Percentiles rank a stretch among this genome's conserved stretches.
Evolutionary conservation across 306 rosid species (phyloP).

Genomic region (Alnus rubra): DNA sequence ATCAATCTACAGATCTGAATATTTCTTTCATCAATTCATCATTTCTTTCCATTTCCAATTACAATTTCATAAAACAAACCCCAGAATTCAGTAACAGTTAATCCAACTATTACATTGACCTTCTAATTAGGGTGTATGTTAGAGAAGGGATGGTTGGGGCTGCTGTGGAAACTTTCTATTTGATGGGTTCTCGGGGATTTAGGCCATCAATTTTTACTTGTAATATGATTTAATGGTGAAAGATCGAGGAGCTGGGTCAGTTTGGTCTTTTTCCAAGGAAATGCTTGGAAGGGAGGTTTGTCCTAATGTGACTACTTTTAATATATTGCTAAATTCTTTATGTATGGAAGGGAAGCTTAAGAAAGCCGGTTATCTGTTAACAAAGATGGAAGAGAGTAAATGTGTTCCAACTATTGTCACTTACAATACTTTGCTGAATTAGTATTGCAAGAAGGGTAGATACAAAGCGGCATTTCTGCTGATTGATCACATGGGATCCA

Average conservation of each 20-base stretch:
- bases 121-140: slow-evolving; percentile 64
- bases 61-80: too few relatives aligned
- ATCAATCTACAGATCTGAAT: too few relatives aligned
- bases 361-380: slow-evolving; percentile 55
- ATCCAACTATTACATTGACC: slow-evolving; percentile 30
- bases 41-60: too few relatives aligned
- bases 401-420: slow-evolving; percentile 54
- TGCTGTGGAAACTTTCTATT: slow-evolving; percentile 56
- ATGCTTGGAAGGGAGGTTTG: slow-evolving; percentile 55
- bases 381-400: slow-evolving; percentile 65
- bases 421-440: slow-evolving; percentile 70
- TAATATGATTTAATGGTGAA: slow-evolving; percentile 72
- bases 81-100: too few relatives aligned
- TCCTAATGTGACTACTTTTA: slow-evolving; percentile 65
- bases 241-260: slow-evolving; percentile 43
- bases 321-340: slow-evolving; percentile 58
- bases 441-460: slow-evolving; percentile 74
- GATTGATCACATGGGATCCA: slow-evolving; percentile 67
- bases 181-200: slow-evolving; percentile 64
- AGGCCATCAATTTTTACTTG: slow-evolving; percentile 70
- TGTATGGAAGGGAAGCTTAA: slow-evolving; percentile 63
- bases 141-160: slow-evolving; percentile 52
- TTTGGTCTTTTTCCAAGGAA: slow-evolving; percentile 65
- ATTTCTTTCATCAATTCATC: too few relatives aligned
- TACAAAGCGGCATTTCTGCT: slow-evolving; percentile 54